These are phyloP conservation scores for Neonectria coccinea DNA, from an alignment of 2,329 filamentous ascomycete genomes.

Conservation along the genomic window DNA sequence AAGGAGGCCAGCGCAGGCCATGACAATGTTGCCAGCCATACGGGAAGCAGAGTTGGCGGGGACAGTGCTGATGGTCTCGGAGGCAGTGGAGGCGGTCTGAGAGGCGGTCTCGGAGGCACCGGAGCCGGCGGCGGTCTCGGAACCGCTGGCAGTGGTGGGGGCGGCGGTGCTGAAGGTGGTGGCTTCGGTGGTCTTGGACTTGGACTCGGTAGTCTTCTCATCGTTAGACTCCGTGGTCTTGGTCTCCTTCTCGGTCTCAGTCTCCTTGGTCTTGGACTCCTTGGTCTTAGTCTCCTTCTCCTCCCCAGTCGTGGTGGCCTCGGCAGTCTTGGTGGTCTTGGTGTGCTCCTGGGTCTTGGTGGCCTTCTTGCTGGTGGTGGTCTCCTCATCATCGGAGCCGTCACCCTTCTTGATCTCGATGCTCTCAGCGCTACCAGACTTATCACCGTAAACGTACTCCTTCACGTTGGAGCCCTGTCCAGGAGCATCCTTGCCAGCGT, in stretches of 20 bases:
- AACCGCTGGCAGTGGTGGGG: conserved; percentile 24
- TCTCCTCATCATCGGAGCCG: conserved; percentile 38
- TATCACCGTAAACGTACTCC: conserved; percentile 65
- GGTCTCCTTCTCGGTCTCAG: conserved; percentile 30
- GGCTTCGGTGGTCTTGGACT: conserved; percentile 33
- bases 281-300: conserved; percentile 30
- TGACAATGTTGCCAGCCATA: conserved; percentile 43
- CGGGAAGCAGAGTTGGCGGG: conserved; percentile 45
- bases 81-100: conserved; percentile 24
- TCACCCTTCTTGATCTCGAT: conserved; percentile 62
- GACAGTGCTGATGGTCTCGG: conserved; percentile 35
- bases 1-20: conserved; percentile 46
- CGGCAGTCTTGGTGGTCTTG: conserved; percentile 28
- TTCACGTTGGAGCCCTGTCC: conserved; percentile 54
- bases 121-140: conserved; percentile 27
- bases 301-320: conserved; percentile 37
- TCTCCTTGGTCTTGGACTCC: conserved; percentile 31
- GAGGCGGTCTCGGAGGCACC: conserved; percentile 31
- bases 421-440: conserved; percentile 61
- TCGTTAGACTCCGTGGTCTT: conserved; percentile 13
- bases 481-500: conserved; percentile 60
- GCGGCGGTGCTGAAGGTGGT: conserved; percentile 38
- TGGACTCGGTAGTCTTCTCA: conserved; percentile 24
- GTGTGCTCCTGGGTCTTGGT: conserved; percentile 23
- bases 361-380: conserved; percentile 32